phyloP scores from a whole-genome alignment of 2,329 filamentous ascomycete genomes.

The Phyllosticta capitalensis region DNA sequence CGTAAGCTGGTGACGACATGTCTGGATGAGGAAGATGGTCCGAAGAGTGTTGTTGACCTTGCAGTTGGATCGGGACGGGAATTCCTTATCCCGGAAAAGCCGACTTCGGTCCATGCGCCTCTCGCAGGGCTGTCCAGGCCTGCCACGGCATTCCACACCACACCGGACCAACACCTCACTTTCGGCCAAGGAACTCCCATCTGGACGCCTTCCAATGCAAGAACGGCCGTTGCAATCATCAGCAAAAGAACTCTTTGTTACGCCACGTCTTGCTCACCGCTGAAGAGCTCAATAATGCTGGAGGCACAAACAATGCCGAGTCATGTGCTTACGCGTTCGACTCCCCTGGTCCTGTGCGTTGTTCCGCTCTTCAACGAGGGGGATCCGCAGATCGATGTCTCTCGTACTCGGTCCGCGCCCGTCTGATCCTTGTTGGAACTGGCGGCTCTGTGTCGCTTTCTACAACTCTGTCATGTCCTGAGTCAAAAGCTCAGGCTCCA shows the following conservation, averaged over 20 bases:
- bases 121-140: neutral
- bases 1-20: neutral
- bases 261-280: too few species aligned
- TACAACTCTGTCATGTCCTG: too few species aligned
- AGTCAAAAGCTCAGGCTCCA: too few species aligned
- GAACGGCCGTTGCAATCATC: neutral
- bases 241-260: neutral
- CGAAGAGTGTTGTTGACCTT: neutral
- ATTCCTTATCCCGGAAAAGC: neutral
- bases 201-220: neutral
- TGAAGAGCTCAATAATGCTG: too few species aligned
- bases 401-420: too few species aligned
- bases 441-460: too few species aligned
- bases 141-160: neutral
- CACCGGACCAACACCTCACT: neutral
- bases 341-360: too few species aligned
- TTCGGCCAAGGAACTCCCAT: neutral
- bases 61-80: neutral
- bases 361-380: too few species aligned
- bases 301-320: too few species aligned
- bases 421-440: too few species aligned
- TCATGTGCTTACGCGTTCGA: too few species aligned
- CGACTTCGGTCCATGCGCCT: neutral
- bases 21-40: neutral
- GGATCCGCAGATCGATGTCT: too few species aligned